Evolutionary conservation across 805 yeast genomes (phyloP).

Genomic region (Metschnikowia kunwiensis): DNA sequence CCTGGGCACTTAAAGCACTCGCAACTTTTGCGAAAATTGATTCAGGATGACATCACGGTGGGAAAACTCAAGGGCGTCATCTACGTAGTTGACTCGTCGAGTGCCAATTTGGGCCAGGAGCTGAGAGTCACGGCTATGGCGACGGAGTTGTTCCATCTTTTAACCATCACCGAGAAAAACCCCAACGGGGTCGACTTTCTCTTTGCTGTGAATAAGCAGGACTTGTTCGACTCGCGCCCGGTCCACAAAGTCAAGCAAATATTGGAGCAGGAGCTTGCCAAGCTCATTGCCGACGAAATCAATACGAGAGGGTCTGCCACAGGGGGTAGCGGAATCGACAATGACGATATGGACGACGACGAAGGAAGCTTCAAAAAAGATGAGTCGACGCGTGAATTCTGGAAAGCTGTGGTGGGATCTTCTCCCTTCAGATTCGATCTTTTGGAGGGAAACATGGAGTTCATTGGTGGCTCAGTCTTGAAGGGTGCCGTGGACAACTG

Average conservation of each 20-base stretch:
- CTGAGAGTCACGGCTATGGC: constrained; percentile 45
- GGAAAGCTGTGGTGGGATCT: constrained; percentile 37
- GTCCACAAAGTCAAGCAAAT: constrained; percentile 53
- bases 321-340: constrained; percentile 37
- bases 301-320: constrained; percentile 23
- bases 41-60: constrained; percentile 39
- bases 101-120: constrained; percentile 47
- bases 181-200: constrained; percentile 71
- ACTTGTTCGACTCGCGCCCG: constrained; percentile 80
- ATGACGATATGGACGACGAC: constrained; percentile 27
- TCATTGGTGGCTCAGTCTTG: constrained; percentile 69
- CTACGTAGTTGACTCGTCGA: constrained; percentile 72
- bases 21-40: constrained; percentile 50
- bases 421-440: constrained; percentile 56
- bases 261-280: constrained; percentile 63
- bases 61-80: constrained; percentile 60
- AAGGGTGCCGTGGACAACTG: constrained; percentile 55
- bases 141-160: constrained; percentile 53
- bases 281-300: constrained; percentile 47
- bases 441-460: constrained; percentile 70
- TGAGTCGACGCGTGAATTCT: constrained; percentile 46
- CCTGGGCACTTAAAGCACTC: constrained; percentile 87
- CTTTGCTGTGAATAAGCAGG: constrained; percentile 82
- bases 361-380: constrained; percentile 25
- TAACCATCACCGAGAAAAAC: constrained; percentile 58